Evolutionary conservation across 2,329 filamentous ascomycete species (phyloP), one percentile per base, ranked within the genome.

Genomic region (Alternaria sp.): DNA sequence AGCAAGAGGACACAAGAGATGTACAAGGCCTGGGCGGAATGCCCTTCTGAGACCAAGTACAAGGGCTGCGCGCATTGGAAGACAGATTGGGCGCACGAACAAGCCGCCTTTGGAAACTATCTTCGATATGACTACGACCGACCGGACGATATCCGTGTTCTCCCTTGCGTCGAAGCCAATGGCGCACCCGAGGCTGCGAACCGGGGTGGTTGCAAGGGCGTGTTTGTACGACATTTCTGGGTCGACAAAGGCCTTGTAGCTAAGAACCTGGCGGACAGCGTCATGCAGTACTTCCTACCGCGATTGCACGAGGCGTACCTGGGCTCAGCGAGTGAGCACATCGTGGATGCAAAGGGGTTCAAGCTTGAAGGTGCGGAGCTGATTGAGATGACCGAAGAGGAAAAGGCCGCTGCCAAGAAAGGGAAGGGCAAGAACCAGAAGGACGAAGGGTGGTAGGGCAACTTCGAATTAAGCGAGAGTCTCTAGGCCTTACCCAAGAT

Each of bases 151-250:
- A 76, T 79, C 36, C 71, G 72, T 36, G 76, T 78, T 9, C 65
- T 79, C 20, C 76, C 77, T 14, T 79, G 77, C 56, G 74, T 73
- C 28, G 75, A 80, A 58, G 77, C 76, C 24, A 79, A 79, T 30
- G 77, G 77, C 14, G 74, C 72, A 1, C 77, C 76, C 3, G 75
- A 77, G 61, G 75, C 75, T 11, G 70, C 66, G 24, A 66, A 70
- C 43, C 69, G 74, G 11, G 73, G 74, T 22, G 73, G 73, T 9
- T 79, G 77, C 66, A 76, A 75, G 44, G 77, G 77, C 56, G 71
- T 74, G 12, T 79, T 78, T 56, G 75, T 79, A 28, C 70, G 76
- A n/a, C 77, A 79, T 54, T 78, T 74, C 59, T 78, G 76, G 76
- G 70, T 79, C 9, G 69, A 77, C 61, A 79, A 79, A 59, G 68